Conservation (phyloP, 2,329 filamentous ascomycete genomes). For the Epichloe bromicola region DNA sequence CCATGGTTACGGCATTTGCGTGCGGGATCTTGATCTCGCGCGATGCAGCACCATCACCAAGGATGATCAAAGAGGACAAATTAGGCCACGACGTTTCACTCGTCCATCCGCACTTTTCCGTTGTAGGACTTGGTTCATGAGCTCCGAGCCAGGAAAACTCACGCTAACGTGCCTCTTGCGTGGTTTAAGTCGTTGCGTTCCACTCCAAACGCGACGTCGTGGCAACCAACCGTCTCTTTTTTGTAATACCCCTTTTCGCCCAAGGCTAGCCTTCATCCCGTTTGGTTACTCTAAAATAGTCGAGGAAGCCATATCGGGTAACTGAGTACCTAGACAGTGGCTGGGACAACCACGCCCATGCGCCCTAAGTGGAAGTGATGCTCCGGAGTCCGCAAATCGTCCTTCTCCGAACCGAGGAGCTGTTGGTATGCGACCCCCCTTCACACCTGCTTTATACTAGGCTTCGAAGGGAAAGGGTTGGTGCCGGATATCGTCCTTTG, state of each 20-base stretch:
- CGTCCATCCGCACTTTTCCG: too few species aligned
- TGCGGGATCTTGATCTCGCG: not conserved
- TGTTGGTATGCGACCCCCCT: not conserved
- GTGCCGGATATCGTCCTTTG: too few species aligned
- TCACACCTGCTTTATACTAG: too few species aligned
- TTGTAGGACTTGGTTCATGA: not conserved
- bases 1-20: not conserved
- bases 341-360: not conserved
- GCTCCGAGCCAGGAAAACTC: not conserved
- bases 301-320: not conserved
- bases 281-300: not conserved
- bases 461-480: not conserved
- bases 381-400: not conserved
- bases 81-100: too few species aligned
- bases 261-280: not conserved
- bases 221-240: not conserved
- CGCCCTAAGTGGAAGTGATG: not conserved
- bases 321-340: not conserved
- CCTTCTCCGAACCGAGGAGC: not conserved
- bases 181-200: not conserved
- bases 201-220: not conserved
- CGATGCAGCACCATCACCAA: not conserved
- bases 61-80: too few species aligned
- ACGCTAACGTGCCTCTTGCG: not conserved
- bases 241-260: not conserved